Base-by-base conservation (phyloP, 1,284 basidiomycete genomes). In the Ganoderma lucidum region DNA sequence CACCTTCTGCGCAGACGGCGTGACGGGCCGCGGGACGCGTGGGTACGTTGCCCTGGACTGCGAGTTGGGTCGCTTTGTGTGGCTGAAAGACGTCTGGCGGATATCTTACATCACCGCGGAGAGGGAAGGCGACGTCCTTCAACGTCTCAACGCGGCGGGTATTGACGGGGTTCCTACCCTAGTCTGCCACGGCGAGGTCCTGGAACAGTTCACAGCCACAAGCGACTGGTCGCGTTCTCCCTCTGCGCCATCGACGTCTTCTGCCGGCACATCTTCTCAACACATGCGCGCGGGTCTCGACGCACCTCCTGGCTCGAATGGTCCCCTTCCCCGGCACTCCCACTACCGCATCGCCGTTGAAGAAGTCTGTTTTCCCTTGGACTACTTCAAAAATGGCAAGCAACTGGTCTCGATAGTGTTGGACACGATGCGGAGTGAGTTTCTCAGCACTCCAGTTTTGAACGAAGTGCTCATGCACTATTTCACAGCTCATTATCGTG, bases 71-170 rank as follows among this genome's bases (percentile, higher is more conserved):
- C 35, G 48, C 2, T 71, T 71, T 39, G 67, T 64, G n/a, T 68
- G 67, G 66, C 58, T 71, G 23, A 71, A 68, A 62, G 70, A 71
- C 51, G 42, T 56, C 2, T 71, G 70, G 70, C 66, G 70, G 6
- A 30, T 41, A 0, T 39, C 66, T 30, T 66, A 66, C 58, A 53
- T 35, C 12, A 3, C 53, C 6, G n/a, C 68, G 14, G 63, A 66
- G 8, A 28, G 51, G 39, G 71, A 73, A 41, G 71, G 68, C 0
- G 35, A 61, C 35, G 39, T 66, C 19, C 58, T 70, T 2, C 30
- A 4, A 0, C n/a, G 44, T 39, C 58, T 73, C 19, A 70, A 73
- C 51, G 5, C 45, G 1, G 55, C 39, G 0, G 2, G 44, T 4
- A 63, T 71, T 1, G 17, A 9, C 0, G 19, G 60, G 30, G 44